Evolutionary conservation across 306 rosid genomes (phyloP).

Genomic region (Trifolium subterraneum): DNA sequence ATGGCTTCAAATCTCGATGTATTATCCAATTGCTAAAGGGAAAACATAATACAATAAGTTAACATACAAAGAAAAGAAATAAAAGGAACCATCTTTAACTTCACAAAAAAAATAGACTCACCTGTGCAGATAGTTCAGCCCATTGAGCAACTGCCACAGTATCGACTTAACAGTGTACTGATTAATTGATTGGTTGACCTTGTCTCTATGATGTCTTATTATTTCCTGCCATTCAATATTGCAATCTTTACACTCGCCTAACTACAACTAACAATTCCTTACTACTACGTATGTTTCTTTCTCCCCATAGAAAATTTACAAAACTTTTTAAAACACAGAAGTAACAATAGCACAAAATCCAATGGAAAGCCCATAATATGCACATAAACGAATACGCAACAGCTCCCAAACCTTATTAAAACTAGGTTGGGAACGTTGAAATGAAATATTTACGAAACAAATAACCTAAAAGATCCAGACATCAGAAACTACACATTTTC

Average conservation of each 20-base stretch:
- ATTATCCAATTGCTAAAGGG: constrained; percentile 88
- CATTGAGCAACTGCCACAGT: constrained; percentile 97
- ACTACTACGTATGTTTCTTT: constrained; percentile 17
- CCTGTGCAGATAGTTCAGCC: constrained; percentile 95
- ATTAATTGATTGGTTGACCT: constrained; percentile 75
- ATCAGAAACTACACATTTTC: constrained; percentile 26
- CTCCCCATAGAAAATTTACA: constrained; percentile 28
- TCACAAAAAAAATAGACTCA: constrained; percentile 36
- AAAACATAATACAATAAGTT: constrained; percentile 34
- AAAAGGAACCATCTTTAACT: constrained; percentile 36
- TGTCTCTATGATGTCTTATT: constrained; percentile 92
- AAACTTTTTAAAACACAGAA: background rate
- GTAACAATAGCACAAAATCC: constrained; percentile 23
- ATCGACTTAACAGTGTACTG: constrained; percentile 85
- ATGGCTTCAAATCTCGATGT: constrained; percentile 96
- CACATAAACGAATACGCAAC: constrained; percentile 1
- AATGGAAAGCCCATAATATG: constrained; percentile 13
- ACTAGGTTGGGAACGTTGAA: background rate
- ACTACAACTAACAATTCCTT: constrained; percentile 31
- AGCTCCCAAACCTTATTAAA: constrained; percentile 6
- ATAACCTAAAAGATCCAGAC: constrained; percentile 8
- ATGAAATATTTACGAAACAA: background rate
- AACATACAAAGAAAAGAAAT: constrained; percentile 19
- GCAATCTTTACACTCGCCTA: constrained; percentile 24
- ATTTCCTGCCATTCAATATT: constrained; percentile 76